Conservation (phyloP, 129 eudicot genomes). For the Chrysanthemum makinoi region DNA sequence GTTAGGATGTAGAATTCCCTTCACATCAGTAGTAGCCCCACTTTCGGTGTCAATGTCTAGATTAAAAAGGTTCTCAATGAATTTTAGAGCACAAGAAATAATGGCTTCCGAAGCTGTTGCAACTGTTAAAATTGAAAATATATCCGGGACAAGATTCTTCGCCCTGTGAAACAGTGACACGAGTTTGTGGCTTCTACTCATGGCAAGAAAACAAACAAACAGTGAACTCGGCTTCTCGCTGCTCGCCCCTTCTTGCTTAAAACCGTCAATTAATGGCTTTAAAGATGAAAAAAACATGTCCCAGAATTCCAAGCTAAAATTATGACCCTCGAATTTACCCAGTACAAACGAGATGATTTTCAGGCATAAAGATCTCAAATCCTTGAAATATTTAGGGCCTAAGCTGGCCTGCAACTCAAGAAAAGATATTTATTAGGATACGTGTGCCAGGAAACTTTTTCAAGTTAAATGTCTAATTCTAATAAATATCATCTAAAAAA, state of each 20-base stretch:
- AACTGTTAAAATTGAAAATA: conserved; percentile 66
- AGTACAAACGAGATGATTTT: conserved; percentile 63
- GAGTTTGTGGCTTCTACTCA: conserved; percentile 80
- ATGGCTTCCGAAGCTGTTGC: conserved; percentile 78
- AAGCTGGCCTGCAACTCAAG: conserved; percentile 50
- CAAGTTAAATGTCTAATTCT: neutral
- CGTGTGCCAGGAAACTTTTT: neutral
- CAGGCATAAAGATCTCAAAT: conserved; percentile 82
- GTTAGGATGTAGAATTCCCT: conserved; percentile 52
- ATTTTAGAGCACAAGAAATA: conserved; percentile 66
- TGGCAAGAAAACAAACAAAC: conserved; percentile 82
- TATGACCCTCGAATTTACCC: conserved; percentile 61
- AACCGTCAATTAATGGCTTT: conserved; percentile 63
- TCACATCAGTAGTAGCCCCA: conserved; percentile 38
- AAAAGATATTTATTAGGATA: conserved; percentile 25
- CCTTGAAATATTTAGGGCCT: conserved; percentile 60
- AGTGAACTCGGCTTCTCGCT: conserved; percentile 90
- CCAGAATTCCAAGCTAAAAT: conserved; percentile 75
- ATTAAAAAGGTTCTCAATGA: conserved; percentile 67
- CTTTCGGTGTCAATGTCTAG: conserved; percentile 53
- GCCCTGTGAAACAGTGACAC: conserved; percentile 45
- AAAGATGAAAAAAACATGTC: conserved; percentile 65
- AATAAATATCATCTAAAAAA: neutral
- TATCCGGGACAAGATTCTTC: conserved; percentile 70
- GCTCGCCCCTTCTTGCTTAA: conserved; percentile 86